phyloP scores from a whole-genome alignment of 768 basidiomycete genomes.

The Auriscalpium microsporum region DNA sequence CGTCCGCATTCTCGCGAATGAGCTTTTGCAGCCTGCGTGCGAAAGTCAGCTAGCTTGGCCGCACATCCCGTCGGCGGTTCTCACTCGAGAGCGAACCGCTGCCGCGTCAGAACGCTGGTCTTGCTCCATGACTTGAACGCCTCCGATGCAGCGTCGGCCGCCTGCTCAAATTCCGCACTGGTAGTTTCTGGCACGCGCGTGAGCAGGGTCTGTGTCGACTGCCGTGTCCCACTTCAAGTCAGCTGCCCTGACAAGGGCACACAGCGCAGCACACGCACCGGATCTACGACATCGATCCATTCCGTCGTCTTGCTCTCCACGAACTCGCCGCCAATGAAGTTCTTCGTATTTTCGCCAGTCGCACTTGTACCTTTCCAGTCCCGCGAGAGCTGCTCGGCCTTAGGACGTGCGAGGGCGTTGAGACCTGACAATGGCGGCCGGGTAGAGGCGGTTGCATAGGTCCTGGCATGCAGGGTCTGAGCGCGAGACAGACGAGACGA shows the following conservation, averaged over 20 bases:
- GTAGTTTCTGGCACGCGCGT: constrained; percentile 89
- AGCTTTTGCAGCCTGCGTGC: constrained; percentile 71
- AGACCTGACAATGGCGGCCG: constrained; percentile 36
- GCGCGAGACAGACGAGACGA: not conserved
- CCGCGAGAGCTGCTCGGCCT: constrained; percentile 61
- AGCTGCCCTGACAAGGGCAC: too few species aligned
- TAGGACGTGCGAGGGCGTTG: constrained; percentile 44
- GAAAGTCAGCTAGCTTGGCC: constrained; percentile 1
- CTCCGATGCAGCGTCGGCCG: constrained; percentile 72
- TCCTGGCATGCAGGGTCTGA: not conserved
- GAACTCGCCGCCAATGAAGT: constrained; percentile 87
- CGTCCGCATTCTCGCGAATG: constrained; percentile 78
- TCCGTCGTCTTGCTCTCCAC: constrained; percentile 67
- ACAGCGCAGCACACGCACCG: constrained; percentile 40
- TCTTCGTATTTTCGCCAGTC: constrained; percentile 82
- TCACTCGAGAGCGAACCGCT: constrained; percentile 84
- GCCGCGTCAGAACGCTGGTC: constrained; percentile 77
- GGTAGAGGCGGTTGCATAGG: constrained; percentile 18
- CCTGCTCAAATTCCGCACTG: constrained; percentile 66
- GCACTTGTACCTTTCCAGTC: constrained; percentile 86
- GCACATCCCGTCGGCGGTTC: constrained; percentile 20
- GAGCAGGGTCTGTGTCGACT: constrained; percentile 89
- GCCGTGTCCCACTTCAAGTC: constrained; percentile 1
- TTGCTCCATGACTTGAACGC: constrained; percentile 88
- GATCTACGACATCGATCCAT: constrained; percentile 87